A percentile compares a stretch with the other conserved stretches of the same genome.
Evolutionary conservation across 306 rosid species (phyloP).

Genomic region (Vigna mungo): DNA sequence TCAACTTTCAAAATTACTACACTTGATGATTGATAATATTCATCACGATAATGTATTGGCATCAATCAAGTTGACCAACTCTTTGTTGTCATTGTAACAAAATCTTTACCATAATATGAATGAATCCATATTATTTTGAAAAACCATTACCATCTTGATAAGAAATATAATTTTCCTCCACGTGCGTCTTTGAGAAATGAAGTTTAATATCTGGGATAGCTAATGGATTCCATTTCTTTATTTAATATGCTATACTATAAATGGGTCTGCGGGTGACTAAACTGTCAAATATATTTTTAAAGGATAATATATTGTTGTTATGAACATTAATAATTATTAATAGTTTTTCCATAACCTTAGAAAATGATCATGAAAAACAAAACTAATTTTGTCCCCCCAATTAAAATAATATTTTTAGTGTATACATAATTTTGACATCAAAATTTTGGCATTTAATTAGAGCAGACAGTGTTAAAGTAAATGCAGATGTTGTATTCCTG

Average conservation of each 20-base stretch:
- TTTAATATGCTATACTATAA: background rate
- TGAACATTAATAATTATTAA: background rate
- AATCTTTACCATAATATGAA: background rate
- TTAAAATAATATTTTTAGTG: background rate
- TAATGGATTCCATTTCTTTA: background rate
- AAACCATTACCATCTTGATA: background rate
- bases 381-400: constrained; percentile 6
- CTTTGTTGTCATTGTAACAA: background rate
- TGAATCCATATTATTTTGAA: background rate
- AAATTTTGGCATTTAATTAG: constrained; percentile 3
- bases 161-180: background rate
- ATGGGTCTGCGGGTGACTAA: background rate
- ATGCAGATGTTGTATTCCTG: background rate
- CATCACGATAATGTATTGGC: constrained; percentile 5
- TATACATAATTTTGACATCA: constrained; percentile 19
- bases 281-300: background rate
- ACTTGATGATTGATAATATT: constrained; percentile 6
- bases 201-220: background rate
- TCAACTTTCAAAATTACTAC: background rate
- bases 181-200: background rate
- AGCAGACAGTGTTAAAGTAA: constrained; percentile 11
- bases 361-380: background rate
- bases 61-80: background rate
- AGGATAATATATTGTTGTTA: background rate
- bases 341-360: background rate